Conservation (phyloP, 352 stramenopile species). For the Phytophthora pisi region DNA sequence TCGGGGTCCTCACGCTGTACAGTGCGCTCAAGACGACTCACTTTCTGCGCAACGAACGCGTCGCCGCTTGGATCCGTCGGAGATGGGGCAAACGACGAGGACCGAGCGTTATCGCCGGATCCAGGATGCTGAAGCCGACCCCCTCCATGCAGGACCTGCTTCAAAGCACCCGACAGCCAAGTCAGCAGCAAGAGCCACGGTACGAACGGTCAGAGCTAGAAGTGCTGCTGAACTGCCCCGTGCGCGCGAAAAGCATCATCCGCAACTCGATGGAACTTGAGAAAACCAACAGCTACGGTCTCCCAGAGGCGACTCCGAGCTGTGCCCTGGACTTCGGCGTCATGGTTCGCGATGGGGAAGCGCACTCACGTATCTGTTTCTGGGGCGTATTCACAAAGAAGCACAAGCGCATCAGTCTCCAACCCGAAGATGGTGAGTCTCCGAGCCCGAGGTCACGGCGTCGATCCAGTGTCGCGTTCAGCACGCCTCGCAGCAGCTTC, state of each 20-base stretch:
- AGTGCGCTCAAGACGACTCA: neutral
- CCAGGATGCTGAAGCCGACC: neutral
- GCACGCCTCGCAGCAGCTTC: neutral
- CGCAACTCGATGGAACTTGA: neutral
- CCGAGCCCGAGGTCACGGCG: neutral
- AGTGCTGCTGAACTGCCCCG: neutral
- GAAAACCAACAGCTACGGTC: neutral
- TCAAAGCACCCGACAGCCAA: neutral
- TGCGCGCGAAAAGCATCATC: neutral
- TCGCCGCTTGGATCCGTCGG: neutral
- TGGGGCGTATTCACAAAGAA: slow-evolving; percentile 1
- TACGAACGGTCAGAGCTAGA: neutral
- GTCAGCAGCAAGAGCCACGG: neutral
- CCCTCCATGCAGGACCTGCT: neutral
- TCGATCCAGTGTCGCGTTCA: neutral
- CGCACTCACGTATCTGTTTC: neutral
- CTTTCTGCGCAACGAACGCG: neutral
- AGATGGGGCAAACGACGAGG: neutral
- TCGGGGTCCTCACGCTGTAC: neutral
- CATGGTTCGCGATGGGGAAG: neutral
- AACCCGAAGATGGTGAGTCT: neutral
- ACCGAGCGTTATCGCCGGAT: neutral
- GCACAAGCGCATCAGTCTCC: neutral
- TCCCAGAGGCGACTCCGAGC: neutral
- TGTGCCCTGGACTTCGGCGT: neutral